Evolutionary conservation across 73 alveolate species (phyloP).

Genomic region (Breviolum minutum): DNA sequence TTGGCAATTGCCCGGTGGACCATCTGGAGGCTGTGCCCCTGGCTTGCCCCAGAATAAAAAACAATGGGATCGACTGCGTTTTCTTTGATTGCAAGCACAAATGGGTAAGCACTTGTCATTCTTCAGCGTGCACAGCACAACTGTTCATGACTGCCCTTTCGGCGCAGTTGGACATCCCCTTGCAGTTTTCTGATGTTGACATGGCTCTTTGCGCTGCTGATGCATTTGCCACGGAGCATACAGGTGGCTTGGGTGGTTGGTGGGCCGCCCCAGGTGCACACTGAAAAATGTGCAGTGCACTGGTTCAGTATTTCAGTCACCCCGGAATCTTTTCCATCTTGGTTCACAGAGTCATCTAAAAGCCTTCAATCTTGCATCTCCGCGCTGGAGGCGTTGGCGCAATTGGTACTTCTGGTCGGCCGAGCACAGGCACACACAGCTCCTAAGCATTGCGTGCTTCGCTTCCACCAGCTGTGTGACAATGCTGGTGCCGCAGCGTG

Average conservation of each 20-base stretch:
- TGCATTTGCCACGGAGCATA: background rate
- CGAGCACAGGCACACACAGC: too few relatives aligned
- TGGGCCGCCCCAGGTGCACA: background rate
- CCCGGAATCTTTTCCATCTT: too few relatives aligned
- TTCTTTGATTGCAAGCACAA: background rate
- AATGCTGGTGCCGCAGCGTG: background rate
- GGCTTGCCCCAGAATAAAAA: background rate
- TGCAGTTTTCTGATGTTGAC: background rate
- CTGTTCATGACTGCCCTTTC: background rate
- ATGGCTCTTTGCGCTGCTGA: background rate
- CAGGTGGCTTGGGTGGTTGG: constrained; percentile 4
- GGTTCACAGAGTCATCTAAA: too few relatives aligned
- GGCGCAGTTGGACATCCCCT: background rate
- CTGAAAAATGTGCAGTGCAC: background rate
- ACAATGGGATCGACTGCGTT: background rate
- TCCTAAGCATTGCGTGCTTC: background rate
- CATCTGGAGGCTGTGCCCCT: background rate
- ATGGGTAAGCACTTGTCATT: background rate
- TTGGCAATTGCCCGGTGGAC: background rate
- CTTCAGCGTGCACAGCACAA: background rate
- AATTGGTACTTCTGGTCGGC: background rate
- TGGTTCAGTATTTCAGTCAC: background rate
- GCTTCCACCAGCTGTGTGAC: background rate
- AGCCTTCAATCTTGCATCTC: background rate
- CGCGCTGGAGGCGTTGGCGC: constrained; percentile 36